These are phyloP conservation scores for Aureobasidium sp. DNA, from an alignment of 2,329 filamentous ascomycete species.

Conservation along the genomic window DNA sequence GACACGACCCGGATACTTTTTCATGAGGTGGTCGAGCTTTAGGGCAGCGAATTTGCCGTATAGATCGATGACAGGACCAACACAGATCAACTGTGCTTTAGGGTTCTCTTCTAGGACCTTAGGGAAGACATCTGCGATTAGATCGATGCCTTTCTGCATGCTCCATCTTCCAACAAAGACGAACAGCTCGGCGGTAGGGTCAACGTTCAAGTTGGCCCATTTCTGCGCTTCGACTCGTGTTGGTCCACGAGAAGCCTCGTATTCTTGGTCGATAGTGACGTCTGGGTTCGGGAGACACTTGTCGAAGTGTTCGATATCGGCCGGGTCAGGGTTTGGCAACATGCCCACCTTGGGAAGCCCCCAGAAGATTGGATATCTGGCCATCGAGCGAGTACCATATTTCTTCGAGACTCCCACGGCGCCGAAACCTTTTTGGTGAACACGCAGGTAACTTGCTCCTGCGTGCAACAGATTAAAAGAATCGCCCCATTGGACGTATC, in stretches of 20 bases:
- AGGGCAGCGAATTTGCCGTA: constrained; percentile 60
- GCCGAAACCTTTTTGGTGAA: constrained; percentile 60
- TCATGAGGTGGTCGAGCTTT: constrained; percentile 56
- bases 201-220: constrained; percentile 56
- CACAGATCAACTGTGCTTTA: constrained; percentile 52
- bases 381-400: constrained; percentile 59
- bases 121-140: constrained; percentile 61
- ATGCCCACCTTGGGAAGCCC: constrained; percentile 54
- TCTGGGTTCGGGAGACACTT: constrained; percentile 43
- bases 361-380: constrained; percentile 63
- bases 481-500: constrained; percentile 59
- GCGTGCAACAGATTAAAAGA: constrained; percentile 61
- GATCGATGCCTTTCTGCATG: constrained; percentile 59
- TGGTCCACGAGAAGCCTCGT: constrained; percentile 45
- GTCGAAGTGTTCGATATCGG: constrained; percentile 55
- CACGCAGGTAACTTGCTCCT: constrained; percentile 55
- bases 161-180: constrained; percentile 63
- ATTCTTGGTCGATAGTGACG: constrained; percentile 44
- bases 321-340: constrained; percentile 57
- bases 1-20: constrained; percentile 55
- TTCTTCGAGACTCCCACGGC: constrained; percentile 61
- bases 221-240: constrained; percentile 55
- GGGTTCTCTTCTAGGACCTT: constrained; percentile 51
- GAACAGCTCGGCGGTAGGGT: constrained; percentile 54
- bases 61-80: constrained; percentile 60